Conservation (phyloP, 202 grass and related monocot species). For the Digitaria exilis region DNA sequence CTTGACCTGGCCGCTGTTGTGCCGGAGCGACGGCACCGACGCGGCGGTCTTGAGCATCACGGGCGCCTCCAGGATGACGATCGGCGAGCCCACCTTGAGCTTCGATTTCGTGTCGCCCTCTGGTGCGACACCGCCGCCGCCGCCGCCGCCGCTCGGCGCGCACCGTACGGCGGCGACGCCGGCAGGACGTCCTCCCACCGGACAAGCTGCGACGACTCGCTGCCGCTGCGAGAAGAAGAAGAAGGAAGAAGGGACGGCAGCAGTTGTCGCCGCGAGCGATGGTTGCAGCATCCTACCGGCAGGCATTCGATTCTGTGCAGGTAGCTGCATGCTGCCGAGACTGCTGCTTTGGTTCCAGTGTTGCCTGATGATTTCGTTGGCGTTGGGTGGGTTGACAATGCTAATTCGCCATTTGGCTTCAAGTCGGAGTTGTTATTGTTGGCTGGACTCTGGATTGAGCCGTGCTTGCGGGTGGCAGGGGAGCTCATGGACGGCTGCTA, state of each 20-base stretch:
- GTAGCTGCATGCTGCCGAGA: background rate
- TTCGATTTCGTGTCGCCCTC: constrained; percentile 4
- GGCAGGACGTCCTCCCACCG: background rate
- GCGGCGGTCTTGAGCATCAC: constrained; percentile 79
- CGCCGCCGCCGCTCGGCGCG: background rate
- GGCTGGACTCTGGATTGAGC: background rate
- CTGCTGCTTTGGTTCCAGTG: too few relatives aligned
- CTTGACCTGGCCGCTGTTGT: constrained; percentile 77
- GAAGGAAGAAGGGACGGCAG: background rate
- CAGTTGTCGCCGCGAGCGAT: background rate
- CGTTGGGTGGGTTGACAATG: background rate
- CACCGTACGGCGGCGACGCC: constrained; percentile 24
- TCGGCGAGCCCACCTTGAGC: constrained; percentile 68
- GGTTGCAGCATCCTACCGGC: constrained; percentile 1
- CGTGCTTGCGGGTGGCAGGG: background rate
- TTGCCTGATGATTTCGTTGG: background rate
- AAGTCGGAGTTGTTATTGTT: background rate
- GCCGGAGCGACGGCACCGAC: constrained; percentile 69
- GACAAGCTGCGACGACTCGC: background rate
- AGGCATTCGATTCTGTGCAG: background rate
- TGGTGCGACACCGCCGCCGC: background rate
- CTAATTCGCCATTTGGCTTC: background rate
- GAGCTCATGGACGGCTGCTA: background rate
- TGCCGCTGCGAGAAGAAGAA: background rate
- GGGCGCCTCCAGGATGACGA: constrained; percentile 65